A percentile compares a stretch with the other conserved stretches of the same genome.
phyloP scores from a whole-genome alignment of 331 rosid genomes.

The Arachis monticola region DNA sequence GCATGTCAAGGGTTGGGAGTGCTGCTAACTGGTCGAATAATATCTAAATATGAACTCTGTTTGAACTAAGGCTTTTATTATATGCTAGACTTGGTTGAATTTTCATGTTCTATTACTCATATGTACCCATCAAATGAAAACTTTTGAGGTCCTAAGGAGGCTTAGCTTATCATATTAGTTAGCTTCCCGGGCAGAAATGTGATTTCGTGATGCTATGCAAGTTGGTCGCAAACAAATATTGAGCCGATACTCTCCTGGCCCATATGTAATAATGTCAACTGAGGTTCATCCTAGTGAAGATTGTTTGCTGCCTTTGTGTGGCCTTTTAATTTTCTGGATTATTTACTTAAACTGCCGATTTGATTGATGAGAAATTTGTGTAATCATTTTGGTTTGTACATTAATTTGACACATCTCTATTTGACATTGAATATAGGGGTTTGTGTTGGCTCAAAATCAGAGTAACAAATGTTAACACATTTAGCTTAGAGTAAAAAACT shows the following conservation, averaged over 20 bases:
- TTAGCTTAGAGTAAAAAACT: too few species aligned
- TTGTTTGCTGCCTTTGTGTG: conserved; percentile 10
- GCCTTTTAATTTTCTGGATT: conserved; percentile 5
- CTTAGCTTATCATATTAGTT: conserved; percentile 29
- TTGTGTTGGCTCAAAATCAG: too few species aligned
- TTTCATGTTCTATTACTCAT: conserved; percentile 31
- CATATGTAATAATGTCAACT: conserved; percentile 54
- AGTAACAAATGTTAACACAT: too few species aligned
- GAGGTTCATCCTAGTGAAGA: conserved; percentile 27
- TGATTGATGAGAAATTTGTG: not conserved
- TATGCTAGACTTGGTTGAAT: conserved; percentile 35
- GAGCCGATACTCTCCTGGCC: conserved; percentile 45
- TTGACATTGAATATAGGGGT: too few species aligned
- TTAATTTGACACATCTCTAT: too few species aligned
- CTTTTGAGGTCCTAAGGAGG: conserved; percentile 33
- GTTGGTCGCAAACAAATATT: conserved; percentile 40
- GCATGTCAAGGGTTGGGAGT: conserved; percentile 99
- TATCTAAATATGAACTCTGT: conserved; percentile 53
- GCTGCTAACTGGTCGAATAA: conserved; percentile 92
- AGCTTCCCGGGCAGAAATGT: conserved; percentile 32
- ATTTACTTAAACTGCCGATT: not conserved
- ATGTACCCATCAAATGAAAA: conserved; percentile 33
- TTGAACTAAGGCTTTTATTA: conserved; percentile 38
- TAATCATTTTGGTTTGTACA: too few species aligned
- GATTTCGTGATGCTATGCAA: conserved; percentile 35